Percentiles rank a stretch among this genome's conserved stretches.
These are phyloP conservation scores for Hypoxylon sp. DNA, from an alignment of 2,329 filamentous ascomycete genomes.

Conservation along the genomic window DNA sequence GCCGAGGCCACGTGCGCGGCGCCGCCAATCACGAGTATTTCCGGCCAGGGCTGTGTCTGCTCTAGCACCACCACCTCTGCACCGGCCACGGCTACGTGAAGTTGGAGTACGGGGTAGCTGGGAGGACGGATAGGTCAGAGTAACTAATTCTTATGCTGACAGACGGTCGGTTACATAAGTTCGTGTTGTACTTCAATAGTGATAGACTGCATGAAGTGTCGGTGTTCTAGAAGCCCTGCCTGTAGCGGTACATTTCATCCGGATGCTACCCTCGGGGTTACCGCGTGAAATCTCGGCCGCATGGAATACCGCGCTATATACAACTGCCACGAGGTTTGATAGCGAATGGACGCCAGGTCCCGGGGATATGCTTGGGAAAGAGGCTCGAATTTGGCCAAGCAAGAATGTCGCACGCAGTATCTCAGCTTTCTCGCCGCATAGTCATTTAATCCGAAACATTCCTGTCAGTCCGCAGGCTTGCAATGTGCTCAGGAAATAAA, in stretches of 20 bases:
- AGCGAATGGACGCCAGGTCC: not conserved
- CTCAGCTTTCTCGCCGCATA: slow-evolving; percentile 5
- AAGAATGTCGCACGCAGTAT: slow-evolving; percentile 3
- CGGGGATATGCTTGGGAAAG: not conserved
- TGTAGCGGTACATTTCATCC: slow-evolving; percentile 15
- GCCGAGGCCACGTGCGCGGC: slow-evolving; percentile 54
- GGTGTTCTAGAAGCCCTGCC: slow-evolving; percentile 3
- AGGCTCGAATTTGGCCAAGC: slow-evolving; percentile 27
- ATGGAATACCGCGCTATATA: slow-evolving; percentile 6
- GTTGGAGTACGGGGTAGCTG: not conserved
- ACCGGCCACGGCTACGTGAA: slow-evolving; percentile 21
- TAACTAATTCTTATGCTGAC: slow-evolving; percentile 5
- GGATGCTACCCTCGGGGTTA: slow-evolving; percentile 8
- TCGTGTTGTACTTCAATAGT: not conserved
- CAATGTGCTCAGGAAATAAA: not conserved
- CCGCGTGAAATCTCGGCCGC: slow-evolving; percentile 11
- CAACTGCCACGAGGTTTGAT: slow-evolving; percentile 6
- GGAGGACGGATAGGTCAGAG: not conserved
- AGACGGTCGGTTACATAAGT: not conserved
- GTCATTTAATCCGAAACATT: not conserved
- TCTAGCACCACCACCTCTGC: slow-evolving; percentile 30
- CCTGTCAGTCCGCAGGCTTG: not conserved
- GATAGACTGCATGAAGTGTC: not conserved
- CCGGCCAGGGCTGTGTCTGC: slow-evolving; percentile 53
- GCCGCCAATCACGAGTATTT: slow-evolving; percentile 55